Percentiles rank a stretch among this genome's conserved stretches.
These are phyloP conservation scores for Coemansia sp. DNA, from an alignment of 192 early-diverging fungal genomes.

Conservation along the genomic window DNA sequence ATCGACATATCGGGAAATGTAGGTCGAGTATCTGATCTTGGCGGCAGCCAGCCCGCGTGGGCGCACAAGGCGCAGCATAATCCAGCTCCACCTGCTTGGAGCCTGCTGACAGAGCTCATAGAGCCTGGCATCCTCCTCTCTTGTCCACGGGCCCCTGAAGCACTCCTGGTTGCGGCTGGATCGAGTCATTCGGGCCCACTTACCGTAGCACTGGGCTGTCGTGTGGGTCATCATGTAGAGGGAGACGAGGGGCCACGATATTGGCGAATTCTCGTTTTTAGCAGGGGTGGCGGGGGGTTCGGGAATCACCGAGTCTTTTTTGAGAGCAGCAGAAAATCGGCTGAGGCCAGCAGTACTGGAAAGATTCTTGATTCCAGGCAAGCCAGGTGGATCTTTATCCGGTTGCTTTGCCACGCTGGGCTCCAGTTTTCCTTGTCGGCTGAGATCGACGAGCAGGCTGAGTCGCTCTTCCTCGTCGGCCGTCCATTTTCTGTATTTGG, in stretches of 20 bases:
- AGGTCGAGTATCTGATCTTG: background rate
- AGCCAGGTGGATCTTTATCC: background rate
- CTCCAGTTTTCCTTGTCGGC: background rate
- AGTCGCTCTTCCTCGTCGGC: constrained; percentile 12
- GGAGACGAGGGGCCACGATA: constrained; percentile 26
- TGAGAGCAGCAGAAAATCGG: background rate
- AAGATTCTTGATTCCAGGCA: background rate
- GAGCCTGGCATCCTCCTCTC: constrained; percentile 28
- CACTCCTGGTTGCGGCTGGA: background rate
- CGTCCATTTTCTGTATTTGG: constrained; percentile 9
- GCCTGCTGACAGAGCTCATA: constrained; percentile 9
- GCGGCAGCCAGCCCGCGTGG: background rate
- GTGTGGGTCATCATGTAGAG: constrained; percentile 22
- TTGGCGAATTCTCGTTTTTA: background rate
- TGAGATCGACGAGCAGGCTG: constrained; percentile 23
- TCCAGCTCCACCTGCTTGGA: constrained; percentile 13
- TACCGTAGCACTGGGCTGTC: constrained; percentile 18
- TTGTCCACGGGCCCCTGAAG: constrained; percentile 25
- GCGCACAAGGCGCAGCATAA: background rate
- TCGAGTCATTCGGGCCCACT: constrained; percentile 5
- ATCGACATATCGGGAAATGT: constrained; percentile 15
- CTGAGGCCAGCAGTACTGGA: background rate
- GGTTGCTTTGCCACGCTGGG: background rate
- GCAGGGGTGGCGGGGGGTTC: background rate
- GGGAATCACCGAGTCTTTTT: background rate